These are phyloP conservation scores for Suillus placidus DNA, from an alignment of 768 basidiomycete species.

Conservation along the genomic window DNA sequence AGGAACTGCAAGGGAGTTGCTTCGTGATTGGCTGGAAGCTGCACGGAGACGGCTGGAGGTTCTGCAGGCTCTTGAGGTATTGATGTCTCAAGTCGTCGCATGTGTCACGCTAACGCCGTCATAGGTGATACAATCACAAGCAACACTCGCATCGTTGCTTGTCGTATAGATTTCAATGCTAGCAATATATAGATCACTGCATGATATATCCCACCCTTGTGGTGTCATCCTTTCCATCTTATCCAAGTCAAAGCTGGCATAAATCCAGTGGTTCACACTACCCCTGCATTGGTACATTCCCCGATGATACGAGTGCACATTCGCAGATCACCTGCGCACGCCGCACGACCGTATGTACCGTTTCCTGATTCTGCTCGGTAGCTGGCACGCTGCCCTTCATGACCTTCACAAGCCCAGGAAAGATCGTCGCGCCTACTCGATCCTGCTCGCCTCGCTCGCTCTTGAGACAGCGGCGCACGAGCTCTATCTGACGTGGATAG, in stretches of 20 bases:
- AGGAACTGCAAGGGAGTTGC: conserved; percentile 74
- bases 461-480: conserved; percentile 78
- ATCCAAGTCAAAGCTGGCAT: not conserved
- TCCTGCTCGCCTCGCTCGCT: conserved; percentile 76
- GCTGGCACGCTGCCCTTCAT: conserved; percentile 43
- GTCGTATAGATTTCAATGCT: conserved; percentile 53
- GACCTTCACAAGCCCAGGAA: conserved; percentile 87
- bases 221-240: conserved; percentile 13
- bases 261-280: not conserved
- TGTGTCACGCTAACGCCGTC: conserved; percentile 17
- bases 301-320: conserved; percentile 57
- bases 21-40: conserved; percentile 90
- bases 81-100: conserved; percentile 3
- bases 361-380: conserved; percentile 45
- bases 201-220: conserved; percentile 21
- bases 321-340: conserved; percentile 88
- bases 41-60: conserved; percentile 88
- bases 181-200: conserved; percentile 22
- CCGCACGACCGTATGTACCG: conserved; percentile 72
- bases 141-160: conserved; percentile 78
- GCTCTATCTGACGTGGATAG: conserved; percentile 79
- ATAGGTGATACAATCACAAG: conserved; percentile 82
- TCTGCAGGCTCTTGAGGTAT: conserved; percentile 86
- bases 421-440: conserved; percentile 81
- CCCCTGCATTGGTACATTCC: conserved; percentile 9